Percentiles rank a stretch among this genome's conserved stretches.
Evolutionary conservation across 2,329 filamentous ascomycete species (phyloP).

Genomic region (Exophiala dermatitidis): DNA sequence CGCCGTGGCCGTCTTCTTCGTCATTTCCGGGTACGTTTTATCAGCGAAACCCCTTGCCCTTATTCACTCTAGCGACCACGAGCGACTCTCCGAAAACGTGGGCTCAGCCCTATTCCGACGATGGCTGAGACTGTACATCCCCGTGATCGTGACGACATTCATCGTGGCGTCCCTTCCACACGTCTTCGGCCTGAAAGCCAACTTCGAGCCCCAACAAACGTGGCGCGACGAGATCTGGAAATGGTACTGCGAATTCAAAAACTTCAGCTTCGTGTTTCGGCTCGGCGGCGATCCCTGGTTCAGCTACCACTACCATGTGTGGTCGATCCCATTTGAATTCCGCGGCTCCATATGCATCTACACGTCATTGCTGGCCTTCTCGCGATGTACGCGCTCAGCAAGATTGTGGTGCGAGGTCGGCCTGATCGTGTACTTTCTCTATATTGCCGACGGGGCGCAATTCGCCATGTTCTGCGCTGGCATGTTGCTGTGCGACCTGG

Average conservation of each 20-base stretch:
- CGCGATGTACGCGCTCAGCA: slow-evolving; percentile 47
- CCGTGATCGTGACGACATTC: neutral
- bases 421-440: slow-evolving; percentile 60
- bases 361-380: slow-evolving; percentile 43
- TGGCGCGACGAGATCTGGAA: slow-evolving; percentile 19
- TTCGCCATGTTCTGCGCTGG: slow-evolving; percentile 54
- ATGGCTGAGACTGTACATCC: slow-evolving; percentile 42
- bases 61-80: slow-evolving; percentile 38
- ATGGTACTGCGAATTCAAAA: slow-evolving; percentile 24
- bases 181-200: slow-evolving; percentile 44
- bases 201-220: slow-evolving; percentile 7
- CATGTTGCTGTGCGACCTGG: slow-evolving; percentile 56
- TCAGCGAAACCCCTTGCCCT: slow-evolving; percentile 41
- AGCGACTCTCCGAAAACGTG: slow-evolving; percentile 38
- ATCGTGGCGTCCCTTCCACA: slow-evolving; percentile 40
- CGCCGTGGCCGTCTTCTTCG: slow-evolving; percentile 40
- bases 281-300: slow-evolving; percentile 36
- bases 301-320: slow-evolving; percentile 40
- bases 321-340: slow-evolving; percentile 43
- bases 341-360: slow-evolving; percentile 34
- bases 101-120: slow-evolving; percentile 46
- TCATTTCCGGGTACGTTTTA: slow-evolving; percentile 49
- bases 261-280: slow-evolving; percentile 59
- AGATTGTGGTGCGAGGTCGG: slow-evolving; percentile 48
- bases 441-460: slow-evolving; percentile 58